A percentile compares a stretch with the other conserved stretches of the same genome.
Conservation (phyloP, 176 grass and related monocot species). For the Alopecurus myosuroides region DNA sequence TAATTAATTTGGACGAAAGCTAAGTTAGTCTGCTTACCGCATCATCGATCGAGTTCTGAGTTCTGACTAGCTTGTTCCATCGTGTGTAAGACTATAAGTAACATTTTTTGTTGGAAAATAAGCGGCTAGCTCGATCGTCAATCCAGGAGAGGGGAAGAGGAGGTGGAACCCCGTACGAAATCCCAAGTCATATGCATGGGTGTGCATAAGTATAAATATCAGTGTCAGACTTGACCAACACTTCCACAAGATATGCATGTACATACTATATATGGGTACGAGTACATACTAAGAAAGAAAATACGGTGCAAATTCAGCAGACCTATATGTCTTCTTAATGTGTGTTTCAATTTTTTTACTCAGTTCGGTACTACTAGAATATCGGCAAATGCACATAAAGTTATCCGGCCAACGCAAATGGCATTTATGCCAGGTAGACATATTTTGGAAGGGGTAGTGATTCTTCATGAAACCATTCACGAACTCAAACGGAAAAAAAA, state of each 20-base stretch:
- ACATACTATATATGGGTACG: background rate
- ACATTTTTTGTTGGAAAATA: background rate
- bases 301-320: too few relatives aligned
- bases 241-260: background rate
- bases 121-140: background rate
- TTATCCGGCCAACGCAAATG: too few relatives aligned
- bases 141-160: background rate
- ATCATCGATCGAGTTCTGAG: conserved; percentile 13
- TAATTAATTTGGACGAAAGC: conserved; percentile 29
- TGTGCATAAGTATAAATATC: background rate
- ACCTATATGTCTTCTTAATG: too few relatives aligned
- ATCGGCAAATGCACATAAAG: too few relatives aligned
- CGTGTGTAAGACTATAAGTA: background rate
- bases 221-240: background rate
- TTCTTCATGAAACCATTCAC: too few relatives aligned
- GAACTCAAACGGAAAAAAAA: too few relatives aligned
- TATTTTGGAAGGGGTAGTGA: too few relatives aligned
- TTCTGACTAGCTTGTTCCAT: background rate
- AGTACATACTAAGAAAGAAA: too few relatives aligned
- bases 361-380: too few relatives aligned
- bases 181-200: background rate
- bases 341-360: too few relatives aligned
- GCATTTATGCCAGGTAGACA: too few relatives aligned
- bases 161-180: conserved; percentile 5
- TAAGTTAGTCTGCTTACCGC: background rate